Evolutionary conservation across 106 monocot genomes (phyloP), one percentile per base, ranked within the genome.

Genomic region (Apostasia ramifera): DNA sequence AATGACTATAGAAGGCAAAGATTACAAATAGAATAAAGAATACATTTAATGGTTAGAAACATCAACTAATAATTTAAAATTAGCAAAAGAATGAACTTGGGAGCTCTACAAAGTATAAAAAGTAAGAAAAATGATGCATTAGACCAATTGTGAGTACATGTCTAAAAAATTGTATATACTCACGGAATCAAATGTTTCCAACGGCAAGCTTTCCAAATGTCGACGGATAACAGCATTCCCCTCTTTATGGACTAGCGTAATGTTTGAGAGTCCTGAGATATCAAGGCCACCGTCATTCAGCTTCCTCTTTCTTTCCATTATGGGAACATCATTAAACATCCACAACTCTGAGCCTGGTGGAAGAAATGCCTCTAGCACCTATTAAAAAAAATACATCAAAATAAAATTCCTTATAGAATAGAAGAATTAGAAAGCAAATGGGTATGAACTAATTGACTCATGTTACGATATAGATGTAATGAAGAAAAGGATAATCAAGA

Each of bases 111-210:
- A 26, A 26, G 26, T 26, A 26, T 26, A 26, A 8, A 59, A 62
- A 4, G 2, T 44, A 9, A 13, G 44, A 44, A 62, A 12, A 62
- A 62, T 45, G 62, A 4, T 45, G 9, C 12, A 45, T n/a, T 62
- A 12, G 57, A 57, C 38, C 38, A 26, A 5, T 4, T 12, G 8
- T 2, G 45, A 44, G 62, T 12, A 45, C 5, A 12, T 2, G 14
- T 47, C 47, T 38, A 58, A 4, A 5, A 61, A 63, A 63, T 15
- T 1, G 53, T 70, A 49, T 49, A 79, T 49, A 85, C 91, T 91
- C 59, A 94, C 94, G 49, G 94, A 94, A 81, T 94, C 91, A 81
- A 94, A 94, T 64, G 85, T 81, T 69, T 94, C 94, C 70, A 94
- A 72, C 67, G 94, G 94, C 54, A 94, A 68, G 57, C 46, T 78